Conservation (phyloP, 2,329 filamentous ascomycete genomes). For the Fusarium sp. region DNA sequence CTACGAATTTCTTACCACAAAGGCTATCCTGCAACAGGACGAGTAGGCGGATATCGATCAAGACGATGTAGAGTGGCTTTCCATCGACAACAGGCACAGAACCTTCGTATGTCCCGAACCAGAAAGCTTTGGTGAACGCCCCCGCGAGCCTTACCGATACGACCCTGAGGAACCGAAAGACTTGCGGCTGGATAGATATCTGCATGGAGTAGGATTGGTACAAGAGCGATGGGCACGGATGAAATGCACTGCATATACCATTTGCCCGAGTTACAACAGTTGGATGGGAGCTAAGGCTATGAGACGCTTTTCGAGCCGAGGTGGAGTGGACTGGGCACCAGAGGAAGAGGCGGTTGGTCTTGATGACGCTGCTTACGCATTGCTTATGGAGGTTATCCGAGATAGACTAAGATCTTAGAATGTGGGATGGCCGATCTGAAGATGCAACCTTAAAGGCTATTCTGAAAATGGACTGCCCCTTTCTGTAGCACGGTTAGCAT, state of each 20-base stretch:
- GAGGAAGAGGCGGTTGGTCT: accelerated
- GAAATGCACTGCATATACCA: accelerated
- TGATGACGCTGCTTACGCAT: neutral
- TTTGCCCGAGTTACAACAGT: neutral
- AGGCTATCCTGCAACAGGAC: neutral
- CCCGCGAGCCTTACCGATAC: neutral
- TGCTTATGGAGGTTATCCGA: neutral
- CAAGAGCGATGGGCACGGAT: accelerated
- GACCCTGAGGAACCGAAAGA: too few relatives aligned
- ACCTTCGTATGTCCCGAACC: neutral
- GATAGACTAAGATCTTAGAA: neutral
- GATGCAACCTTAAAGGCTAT: neutral
- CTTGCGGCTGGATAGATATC: neutral
- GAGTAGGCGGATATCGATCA: neutral
- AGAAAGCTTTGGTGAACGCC: too few relatives aligned
- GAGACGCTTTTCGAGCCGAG: accelerated
- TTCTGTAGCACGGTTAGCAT: neutral
- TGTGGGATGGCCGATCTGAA: neutral
- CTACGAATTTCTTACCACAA: accelerated
- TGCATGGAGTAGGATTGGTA: accelerated
- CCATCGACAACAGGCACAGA: neutral
- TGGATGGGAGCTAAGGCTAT: neutral
- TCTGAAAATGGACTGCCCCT: neutral
- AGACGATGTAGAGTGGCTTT: neutral
- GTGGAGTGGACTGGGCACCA: neutral